Conservation (phyloP, 2,329 filamentous ascomycete species). For the Rhinocladiella mackenziei region DNA sequence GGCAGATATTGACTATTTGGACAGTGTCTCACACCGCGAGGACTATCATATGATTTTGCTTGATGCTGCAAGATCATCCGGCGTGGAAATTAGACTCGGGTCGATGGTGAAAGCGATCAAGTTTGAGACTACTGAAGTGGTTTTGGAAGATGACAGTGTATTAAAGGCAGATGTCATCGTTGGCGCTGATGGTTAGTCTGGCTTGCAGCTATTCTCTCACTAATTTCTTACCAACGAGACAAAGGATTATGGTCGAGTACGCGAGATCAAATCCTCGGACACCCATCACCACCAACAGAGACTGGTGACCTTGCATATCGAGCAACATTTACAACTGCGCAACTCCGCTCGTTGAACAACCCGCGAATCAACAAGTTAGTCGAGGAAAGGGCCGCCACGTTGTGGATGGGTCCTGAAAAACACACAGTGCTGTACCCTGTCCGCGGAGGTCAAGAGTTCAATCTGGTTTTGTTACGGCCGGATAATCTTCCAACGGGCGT, state of each 20-base stretch:
- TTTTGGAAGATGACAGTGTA: background rate
- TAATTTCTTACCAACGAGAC: no score
- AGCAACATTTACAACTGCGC: slow-evolving; percentile 1
- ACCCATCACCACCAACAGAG: slow-evolving; percentile 42
- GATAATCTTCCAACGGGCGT: background rate
- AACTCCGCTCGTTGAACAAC: slow-evolving; percentile 3
- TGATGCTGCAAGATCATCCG: background rate
- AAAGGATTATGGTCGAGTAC: slow-evolving; percentile 40
- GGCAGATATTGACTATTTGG: no score
- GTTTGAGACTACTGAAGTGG: background rate
- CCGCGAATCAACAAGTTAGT: slow-evolving; percentile 1
- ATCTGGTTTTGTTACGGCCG: slow-evolving; percentile 4
- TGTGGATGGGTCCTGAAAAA: slow-evolving; percentile 11
- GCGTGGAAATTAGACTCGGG: background rate
- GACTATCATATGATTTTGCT: background rate
- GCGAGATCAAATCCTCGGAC: slow-evolving; percentile 43
- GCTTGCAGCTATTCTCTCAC: no score
- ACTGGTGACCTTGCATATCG: slow-evolving; percentile 55
- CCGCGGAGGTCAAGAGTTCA: background rate
- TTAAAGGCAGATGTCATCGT: slow-evolving; percentile 39
- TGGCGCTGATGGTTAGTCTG: slow-evolving; percentile 49
- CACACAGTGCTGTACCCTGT: slow-evolving; percentile 6
- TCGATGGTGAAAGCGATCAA: background rate
- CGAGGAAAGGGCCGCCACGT: background rate
- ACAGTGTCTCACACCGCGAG: background rate